Evolutionary conservation across 768 basidiomycete genomes (phyloP), one percentile per base, ranked within the genome.

Genomic region (Tulasnella calospora): DNA sequence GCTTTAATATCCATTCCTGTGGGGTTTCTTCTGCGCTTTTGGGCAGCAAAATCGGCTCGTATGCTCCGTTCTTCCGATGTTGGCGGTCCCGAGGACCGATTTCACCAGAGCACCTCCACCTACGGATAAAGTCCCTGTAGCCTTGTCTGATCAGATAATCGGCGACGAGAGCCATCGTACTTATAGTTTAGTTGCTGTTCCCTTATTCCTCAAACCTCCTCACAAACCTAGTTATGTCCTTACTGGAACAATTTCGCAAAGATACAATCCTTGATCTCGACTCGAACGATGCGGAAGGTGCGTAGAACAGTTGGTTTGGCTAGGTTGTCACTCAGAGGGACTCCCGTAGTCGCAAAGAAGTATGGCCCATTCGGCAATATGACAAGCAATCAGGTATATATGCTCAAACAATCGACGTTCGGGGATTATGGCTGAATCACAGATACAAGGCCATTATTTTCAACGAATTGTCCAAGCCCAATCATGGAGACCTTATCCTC

Each of bases 231-330:
- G 41, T 51, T 19, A 61, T 71, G 36, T 76, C 71, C 27, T 76
- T 81, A 6, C 79, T 82, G 5, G 78, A 81, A 33, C 79, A 77
- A 74, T 79, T 81, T 44, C 72, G 80, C 41, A 73, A 80, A 73
- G 79, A 81, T 44, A 81, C 81, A 1, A 40, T 71, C 21, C 57
- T 82, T 27, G 81, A 82, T 73, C 38, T 82, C 27, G 82, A 82
- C 73, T 76, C 79, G 19, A 82, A 81, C 57, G 82, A 82, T 46
- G 78, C n/a, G 33, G 77, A 74, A 27, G 78, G 77, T 71, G 73
- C 67, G 77, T 13, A 21, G 7, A 12, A 41, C 38, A 13, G 40
- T 41, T n/a, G 46, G 61, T 44, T 15, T 23, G 1, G 21, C 44
- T 46, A 23, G n/a, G 38, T n/a, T 21, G 17, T n/a, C 23, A 15